Evolutionary conservation across 2,329 filamentous ascomycete species (phyloP), one percentile per base, ranked within the genome.

Genomic region (Pezicula carpinea): DNA sequence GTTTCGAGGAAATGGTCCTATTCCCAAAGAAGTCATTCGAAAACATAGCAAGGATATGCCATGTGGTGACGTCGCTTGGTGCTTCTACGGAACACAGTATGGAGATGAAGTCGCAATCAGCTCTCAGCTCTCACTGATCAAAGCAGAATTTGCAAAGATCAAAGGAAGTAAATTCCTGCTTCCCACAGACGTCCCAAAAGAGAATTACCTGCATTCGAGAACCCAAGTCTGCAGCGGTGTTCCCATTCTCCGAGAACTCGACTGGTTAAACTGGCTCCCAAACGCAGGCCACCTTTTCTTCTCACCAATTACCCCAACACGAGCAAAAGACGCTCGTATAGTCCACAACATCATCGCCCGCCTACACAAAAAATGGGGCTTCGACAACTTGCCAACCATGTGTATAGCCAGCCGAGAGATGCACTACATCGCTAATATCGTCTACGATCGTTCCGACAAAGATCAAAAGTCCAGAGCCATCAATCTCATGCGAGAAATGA

Each of bases 341-440:
- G 76, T 79, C 46, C 67, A 69, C 15, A 70, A 70, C 17, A 69
- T 75, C 1, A 65, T 67, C 1, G 73, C 69, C 2, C 59, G 63
- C 8, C 72, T 77, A 39, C 74, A 73, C 2, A 59, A 66, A 31
- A 66, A 74, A 48, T 64, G 65, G 43, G 71, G 70, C 5, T 69
- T 78, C 48, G 75, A 79, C 53, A 67, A 74, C 39, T 72, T 78
- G 49, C 69, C 72, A 3, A 72, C 72, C 2, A 71, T 78, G 35
- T 71, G 70, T 43, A 68, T 79, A 4, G 72, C 73, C 1, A 68
- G 72, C 46, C 64, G 75, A 15, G 74, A 79, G 57, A 77, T 79
- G 66, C 74, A 77, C 54, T 71, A 77, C 54, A 79, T 79, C 47
- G 69, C 76, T 2, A 74, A 74, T 47, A 73, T 79, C 19, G 67